Conservation (phyloP, 805 yeast genomes). For the Pichia paraexigua region DNA sequence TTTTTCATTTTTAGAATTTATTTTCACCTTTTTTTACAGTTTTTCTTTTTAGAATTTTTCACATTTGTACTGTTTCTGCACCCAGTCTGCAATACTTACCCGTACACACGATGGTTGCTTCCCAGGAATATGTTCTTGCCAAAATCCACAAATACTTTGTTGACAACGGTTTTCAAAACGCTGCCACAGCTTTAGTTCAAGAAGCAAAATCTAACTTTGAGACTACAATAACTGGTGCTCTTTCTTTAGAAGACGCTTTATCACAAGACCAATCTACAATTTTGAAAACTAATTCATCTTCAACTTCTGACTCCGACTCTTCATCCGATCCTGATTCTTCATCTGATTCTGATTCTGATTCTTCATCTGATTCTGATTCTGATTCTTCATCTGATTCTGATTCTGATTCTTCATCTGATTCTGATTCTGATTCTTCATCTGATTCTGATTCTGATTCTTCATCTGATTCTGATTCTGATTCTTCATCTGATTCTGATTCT, state of each 20-base stretch:
- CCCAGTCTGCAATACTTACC: not conserved
- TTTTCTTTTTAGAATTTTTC: not conserved
- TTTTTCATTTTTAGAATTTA: not conserved
- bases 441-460: not conserved
- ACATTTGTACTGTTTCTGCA: not conserved
- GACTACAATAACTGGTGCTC: conserved; percentile 9
- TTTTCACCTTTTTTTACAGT: not conserved
- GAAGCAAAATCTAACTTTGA: not conserved
- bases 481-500: too few relatives aligned
- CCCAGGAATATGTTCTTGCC: conserved; percentile 14
- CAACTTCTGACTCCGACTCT: conserved; percentile 8
- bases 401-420: not conserved
- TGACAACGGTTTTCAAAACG: conserved; percentile 18
- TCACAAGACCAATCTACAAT: not conserved
- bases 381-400: conserved; percentile 4
- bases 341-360: conserved; percentile 5
- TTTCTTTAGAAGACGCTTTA: not conserved
- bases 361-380: conserved; percentile 5
- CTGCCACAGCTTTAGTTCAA: conserved; percentile 23
- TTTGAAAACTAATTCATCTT: not conserved
- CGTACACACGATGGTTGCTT: conserved; percentile 11
- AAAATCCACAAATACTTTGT: conserved; percentile 20
- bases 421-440: too few relatives aligned
- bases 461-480: too few relatives aligned
- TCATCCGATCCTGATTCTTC: conserved; percentile 13